Conservation (phyloP, 2,329 filamentous ascomycete genomes). For the Colletotrichum plurivorum region DNA sequence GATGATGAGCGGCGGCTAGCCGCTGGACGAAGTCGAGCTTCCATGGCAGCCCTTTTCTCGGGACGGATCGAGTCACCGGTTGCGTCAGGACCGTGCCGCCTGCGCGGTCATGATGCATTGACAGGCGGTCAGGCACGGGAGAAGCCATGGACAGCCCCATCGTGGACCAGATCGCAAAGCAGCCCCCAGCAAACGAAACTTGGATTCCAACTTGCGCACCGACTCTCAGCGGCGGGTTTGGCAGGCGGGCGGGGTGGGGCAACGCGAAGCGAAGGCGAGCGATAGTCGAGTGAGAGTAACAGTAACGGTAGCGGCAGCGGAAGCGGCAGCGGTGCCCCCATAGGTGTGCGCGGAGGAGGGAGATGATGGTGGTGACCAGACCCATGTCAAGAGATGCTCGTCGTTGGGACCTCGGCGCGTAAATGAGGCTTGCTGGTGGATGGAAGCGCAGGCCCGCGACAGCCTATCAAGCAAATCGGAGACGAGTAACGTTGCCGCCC, state of each 20-base stretch:
- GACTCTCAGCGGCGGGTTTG: conserved; percentile 13
- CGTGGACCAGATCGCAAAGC: background rate
- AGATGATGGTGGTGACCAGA: conserved; percentile 44
- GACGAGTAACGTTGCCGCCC: conserved; percentile 51
- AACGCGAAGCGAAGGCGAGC: conserved; percentile 49
- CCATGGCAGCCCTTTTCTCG: conserved; percentile 18
- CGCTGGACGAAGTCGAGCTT: conserved; percentile 15
- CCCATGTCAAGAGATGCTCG: conserved; percentile 54
- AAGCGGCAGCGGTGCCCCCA: conserved; percentile 6
- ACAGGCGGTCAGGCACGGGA: conserved; percentile 21
- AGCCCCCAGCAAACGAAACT: conserved; percentile 10
- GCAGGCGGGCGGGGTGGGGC: conserved; percentile 48
- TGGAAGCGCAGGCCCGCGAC: conserved; percentile 56
- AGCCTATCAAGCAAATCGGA: conserved; percentile 63
- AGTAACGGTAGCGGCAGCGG: background rate
- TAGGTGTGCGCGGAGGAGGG: conserved; percentile 36
- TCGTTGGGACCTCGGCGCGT: conserved; percentile 60
- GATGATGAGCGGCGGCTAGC: conserved; percentile 16
- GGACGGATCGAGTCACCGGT: conserved; percentile 30
- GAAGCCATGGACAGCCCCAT: conserved; percentile 10
- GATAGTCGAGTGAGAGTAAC: conserved; percentile 12
- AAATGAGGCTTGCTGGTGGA: conserved; percentile 65
- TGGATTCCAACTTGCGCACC: conserved; percentile 27
- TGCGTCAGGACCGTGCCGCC: conserved; percentile 26
- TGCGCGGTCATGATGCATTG: conserved; percentile 4